Percentiles rank a stretch among this genome's conserved stretches.
phyloP scores from a whole-genome alignment of 768 basidiomycete species.

The Suillus variegatus region DNA sequence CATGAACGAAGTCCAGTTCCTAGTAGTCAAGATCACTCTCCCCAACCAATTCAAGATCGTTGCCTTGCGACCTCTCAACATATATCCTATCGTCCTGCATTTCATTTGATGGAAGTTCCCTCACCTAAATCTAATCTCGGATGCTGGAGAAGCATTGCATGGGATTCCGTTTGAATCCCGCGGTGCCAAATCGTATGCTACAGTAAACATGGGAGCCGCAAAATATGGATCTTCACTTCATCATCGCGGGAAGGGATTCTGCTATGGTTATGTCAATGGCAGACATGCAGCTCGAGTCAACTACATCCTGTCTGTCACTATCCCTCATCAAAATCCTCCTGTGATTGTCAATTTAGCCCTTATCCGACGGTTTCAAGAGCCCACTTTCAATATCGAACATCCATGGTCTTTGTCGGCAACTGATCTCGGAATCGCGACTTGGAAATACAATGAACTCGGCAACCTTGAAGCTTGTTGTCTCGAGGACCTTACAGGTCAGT shows the following conservation, averaged over 20 bases:
- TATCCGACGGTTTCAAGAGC: neutral
- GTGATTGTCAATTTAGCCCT: neutral
- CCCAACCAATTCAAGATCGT: neutral
- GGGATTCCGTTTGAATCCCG: neutral
- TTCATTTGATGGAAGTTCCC: neutral
- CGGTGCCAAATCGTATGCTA: neutral
- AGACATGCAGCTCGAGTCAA: conserved; percentile 3
- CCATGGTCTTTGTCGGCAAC: neutral
- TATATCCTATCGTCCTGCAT: neutral
- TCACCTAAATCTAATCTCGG: neutral
- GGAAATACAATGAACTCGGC: neutral
- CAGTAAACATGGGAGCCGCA: neutral
- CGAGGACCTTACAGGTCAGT: neutral
- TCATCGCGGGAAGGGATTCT: neutral
- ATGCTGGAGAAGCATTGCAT: neutral
- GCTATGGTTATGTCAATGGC: neutral
- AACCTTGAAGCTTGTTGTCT: neutral
- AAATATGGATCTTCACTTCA: neutral
- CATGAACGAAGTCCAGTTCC: neutral
- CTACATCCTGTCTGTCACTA: neutral
- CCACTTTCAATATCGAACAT: neutral
- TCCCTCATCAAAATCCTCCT: neutral
- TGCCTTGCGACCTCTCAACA: neutral
- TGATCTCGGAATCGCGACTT: neutral
- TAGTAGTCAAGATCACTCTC: neutral